Evolutionary conservation across 805 yeast genomes (phyloP), one percentile per base, ranked within the genome.

Genomic region (Kodamaea nitidulidarum): DNA sequence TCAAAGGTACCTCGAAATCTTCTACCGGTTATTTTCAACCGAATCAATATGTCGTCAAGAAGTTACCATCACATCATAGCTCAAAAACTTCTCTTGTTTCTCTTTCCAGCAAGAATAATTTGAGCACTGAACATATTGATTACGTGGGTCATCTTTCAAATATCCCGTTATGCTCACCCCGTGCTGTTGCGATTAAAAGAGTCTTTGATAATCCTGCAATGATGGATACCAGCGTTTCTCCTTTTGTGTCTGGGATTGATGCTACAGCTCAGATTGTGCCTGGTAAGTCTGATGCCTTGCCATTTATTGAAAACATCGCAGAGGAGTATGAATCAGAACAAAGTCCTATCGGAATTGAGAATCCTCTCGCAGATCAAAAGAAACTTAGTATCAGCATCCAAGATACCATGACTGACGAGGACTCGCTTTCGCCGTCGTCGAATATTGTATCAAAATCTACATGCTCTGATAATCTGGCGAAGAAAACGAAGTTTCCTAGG

Each of bases 201-300:
- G 72, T 67, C 2, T 68, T 68, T 46, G 65, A 63, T 46, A 68
- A 67, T 37, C 71, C 71, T 1, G 73, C 70, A 1, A 66, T 68
- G 71, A 51, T 55, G 9, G 37, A 33, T 27, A 17, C 38, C 39
- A 39, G 54, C 46, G 29, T 40, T 35, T 22, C 43, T 8, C 29
- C 43, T 20, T 25, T 48, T 38, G 30, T 31, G 28, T 32, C 44
- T 28, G 44, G 43, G 32, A 14, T 47, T 33, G 32, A 45, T 35
- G 44, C 36, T 12, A 17, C 38, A 14, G 42, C 42, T 10, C 32
- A 36, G 32, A 27, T 43, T 22, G 37, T 43, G 8, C 16, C 39
- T 17, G 32, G 25, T 16, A 30, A 20, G 18, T 20, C 30, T 9
- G 35, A 31, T 15, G 26, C 35, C 3, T 16, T 37, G 16, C 36